phyloP scores from a whole-genome alignment of 2,329 filamentous ascomycete genomes.

The Sclerotiophoma versabilis region DNA sequence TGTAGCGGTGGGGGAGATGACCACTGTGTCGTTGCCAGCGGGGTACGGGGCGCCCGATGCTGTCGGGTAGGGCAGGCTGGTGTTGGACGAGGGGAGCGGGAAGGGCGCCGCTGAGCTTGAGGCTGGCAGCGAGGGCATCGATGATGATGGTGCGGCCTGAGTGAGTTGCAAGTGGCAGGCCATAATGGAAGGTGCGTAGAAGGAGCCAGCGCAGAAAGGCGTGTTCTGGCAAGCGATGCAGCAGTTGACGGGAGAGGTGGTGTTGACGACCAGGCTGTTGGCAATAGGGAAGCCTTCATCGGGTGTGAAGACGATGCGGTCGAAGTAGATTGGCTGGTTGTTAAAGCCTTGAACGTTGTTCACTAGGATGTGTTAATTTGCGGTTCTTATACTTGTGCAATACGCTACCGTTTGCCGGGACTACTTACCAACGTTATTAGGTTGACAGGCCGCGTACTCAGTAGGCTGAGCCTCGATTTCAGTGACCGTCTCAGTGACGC shows the following conservation, averaged over 20 bases:
- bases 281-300: slow-evolving; percentile 29
- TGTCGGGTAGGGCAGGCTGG: slow-evolving; percentile 1
- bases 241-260: slow-evolving; percentile 21
- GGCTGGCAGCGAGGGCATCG: slow-evolving; percentile 4
- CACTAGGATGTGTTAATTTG: slow-evolving; percentile 22
- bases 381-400: too few species aligned
- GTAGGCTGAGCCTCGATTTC: slow-evolving; percentile 22
- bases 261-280: slow-evolving; percentile 30
- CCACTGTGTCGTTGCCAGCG: slow-evolving; percentile 5
- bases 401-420: background rate
- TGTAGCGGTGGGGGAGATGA: slow-evolving; percentile 7
- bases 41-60: slow-evolving; percentile 8
- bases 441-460: slow-evolving; percentile 30
- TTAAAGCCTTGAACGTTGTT: slow-evolving; percentile 25
- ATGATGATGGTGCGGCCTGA: slow-evolving; percentile 15
- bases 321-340: slow-evolving; percentile 25
- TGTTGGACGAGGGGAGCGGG: slow-evolving; percentile 10
- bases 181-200: slow-evolving; percentile 26
- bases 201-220: slow-evolving; percentile 34
- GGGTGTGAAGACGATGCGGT: slow-evolving; percentile 31
- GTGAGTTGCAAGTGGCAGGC: slow-evolving; percentile 37
- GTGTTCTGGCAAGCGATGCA: slow-evolving; percentile 38
- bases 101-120: slow-evolving; percentile 4
- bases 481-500: slow-evolving; percentile 24
- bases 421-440: slow-evolving; percentile 36